A percentile compares a stretch with the other conserved stretches of the same genome.
Conservation (phyloP, 2,329 filamentous ascomycete species). For the Beauveria rudraprayagi region DNA sequence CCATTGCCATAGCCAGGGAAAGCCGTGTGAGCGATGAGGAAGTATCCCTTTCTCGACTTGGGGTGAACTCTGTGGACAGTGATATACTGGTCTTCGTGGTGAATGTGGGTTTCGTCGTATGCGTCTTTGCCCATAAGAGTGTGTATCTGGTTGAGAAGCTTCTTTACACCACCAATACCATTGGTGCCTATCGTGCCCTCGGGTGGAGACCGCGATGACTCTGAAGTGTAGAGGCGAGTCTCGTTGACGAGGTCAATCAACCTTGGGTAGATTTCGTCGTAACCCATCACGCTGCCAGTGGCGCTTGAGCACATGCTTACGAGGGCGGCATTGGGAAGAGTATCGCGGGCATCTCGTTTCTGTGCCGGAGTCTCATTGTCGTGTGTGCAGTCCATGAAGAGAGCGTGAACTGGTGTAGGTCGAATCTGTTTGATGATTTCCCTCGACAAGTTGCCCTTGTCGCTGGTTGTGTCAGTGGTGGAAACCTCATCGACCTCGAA, state of each 20-base stretch:
- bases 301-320: slow-evolving; percentile 95
- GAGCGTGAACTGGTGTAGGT: slow-evolving; percentile 78
- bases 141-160: slow-evolving; percentile 89
- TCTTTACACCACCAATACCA: slow-evolving; percentile 86
- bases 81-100: slow-evolving; percentile 93
- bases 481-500: slow-evolving; percentile 89
- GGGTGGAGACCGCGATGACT: slow-evolving; percentile 53
- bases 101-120: slow-evolving; percentile 91
- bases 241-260: slow-evolving; percentile 91
- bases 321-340: slow-evolving; percentile 84
- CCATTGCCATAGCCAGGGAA: slow-evolving; percentile 85
- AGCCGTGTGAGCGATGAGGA: slow-evolving; percentile 91
- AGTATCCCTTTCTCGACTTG: slow-evolving; percentile 84
- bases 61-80: slow-evolving; percentile 95
- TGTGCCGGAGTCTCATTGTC: slow-evolving; percentile 96
- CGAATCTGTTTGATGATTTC: slow-evolving; percentile 76
- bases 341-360: slow-evolving; percentile 89
- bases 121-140: slow-evolving; percentile 91
- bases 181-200: slow-evolving; percentile 60
- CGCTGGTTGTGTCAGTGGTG: slow-evolving; percentile 38
- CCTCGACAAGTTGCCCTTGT: slow-evolving; percentile 31
- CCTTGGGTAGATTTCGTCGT: slow-evolving; percentile 91
- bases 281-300: slow-evolving; percentile 94
- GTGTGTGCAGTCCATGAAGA: slow-evolving; percentile 99
- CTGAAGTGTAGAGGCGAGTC: slow-evolving; percentile 71